These are phyloP conservation scores for Thyridium curvatum DNA, from an alignment of 2,329 filamentous ascomycete genomes.

Conservation along the genomic window DNA sequence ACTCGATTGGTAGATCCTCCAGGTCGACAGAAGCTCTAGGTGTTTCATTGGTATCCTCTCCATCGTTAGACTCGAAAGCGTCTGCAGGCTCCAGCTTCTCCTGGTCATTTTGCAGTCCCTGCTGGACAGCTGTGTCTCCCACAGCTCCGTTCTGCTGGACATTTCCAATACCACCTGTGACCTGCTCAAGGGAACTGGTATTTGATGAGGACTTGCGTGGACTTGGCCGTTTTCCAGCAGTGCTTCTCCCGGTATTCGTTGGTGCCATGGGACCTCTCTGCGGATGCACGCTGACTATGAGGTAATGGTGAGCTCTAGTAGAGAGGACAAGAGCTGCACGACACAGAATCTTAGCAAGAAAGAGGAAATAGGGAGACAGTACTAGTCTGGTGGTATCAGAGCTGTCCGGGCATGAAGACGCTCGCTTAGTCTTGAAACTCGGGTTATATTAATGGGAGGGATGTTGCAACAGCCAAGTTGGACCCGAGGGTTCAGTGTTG, in stretches of 20 bases:
- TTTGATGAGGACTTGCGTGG: no score
- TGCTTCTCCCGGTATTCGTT: no score
- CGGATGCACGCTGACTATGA: constrained; percentile 13
- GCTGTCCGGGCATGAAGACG: not conserved
- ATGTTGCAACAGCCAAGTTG: not conserved
- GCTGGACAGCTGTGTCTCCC: constrained; percentile 13
- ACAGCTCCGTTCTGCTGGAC: no score
- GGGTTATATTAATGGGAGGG: not conserved
- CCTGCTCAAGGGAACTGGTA: no score
- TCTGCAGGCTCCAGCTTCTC: constrained; percentile 28
- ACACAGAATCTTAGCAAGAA: no score
- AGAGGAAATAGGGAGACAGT: not conserved
- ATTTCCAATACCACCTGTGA: no score
- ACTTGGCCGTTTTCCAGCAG: no score
- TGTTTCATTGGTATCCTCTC: constrained; percentile 39
- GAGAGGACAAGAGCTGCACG: no score
- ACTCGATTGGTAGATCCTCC: constrained; percentile 88
- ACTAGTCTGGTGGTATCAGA: not conserved
- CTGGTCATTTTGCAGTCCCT: constrained; percentile 10
- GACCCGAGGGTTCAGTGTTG: no score
- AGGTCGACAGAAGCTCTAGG: constrained; percentile 61
- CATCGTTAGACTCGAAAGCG: constrained; percentile 42
- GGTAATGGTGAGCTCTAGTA: no score
- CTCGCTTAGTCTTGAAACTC: not conserved
- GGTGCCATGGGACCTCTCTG: constrained; percentile 29